These are phyloP conservation scores for Pythium aquatile DNA, from an alignment of 352 stramenopile species.

Conservation along the genomic window DNA sequence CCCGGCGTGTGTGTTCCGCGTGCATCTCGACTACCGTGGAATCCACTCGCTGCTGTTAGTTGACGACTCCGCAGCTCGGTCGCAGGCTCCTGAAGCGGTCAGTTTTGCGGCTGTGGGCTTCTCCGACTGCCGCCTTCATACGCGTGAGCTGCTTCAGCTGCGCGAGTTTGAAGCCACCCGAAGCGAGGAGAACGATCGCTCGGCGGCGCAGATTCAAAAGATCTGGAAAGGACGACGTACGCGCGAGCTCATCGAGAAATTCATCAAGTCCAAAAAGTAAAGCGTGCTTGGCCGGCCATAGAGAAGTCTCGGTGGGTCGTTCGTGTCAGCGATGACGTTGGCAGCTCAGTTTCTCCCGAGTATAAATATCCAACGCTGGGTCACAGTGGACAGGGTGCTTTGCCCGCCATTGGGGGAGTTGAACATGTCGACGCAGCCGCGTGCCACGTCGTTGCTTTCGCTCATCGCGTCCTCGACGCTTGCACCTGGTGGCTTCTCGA, in stretches of 20 bases:
- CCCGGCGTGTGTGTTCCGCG: conserved; percentile 29
- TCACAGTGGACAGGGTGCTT: neutral
- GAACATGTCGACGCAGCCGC: conserved; percentile 21
- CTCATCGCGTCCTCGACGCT: conserved; percentile 35
- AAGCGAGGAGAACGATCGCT: conserved; percentile 28
- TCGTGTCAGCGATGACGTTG: too few species aligned
- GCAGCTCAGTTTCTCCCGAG: neutral
- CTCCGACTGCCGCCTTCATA: conserved; percentile 44
- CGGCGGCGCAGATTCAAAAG: conserved; percentile 52
- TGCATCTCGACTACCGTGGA: conserved; percentile 49
- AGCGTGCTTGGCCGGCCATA: neutral
- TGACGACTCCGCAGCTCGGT: conserved; percentile 16
- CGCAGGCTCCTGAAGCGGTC: neutral
- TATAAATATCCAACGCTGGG: conserved; percentile 16
- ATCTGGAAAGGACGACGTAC: conserved; percentile 55
- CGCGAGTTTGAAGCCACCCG: conserved; percentile 43
- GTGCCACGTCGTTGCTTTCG: conserved; percentile 32
- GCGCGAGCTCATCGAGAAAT: conserved; percentile 47
- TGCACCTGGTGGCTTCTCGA: conserved; percentile 20
- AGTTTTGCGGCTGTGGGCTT: conserved; percentile 38
- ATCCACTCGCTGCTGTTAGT: conserved; percentile 38
- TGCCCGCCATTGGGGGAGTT: neutral
- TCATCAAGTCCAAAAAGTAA: conserved; percentile 27
- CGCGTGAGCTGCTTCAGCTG: conserved; percentile 35
- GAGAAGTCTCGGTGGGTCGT: too few species aligned